Percentiles rank a stretch among this genome's conserved stretches.
phyloP scores from a whole-genome alignment of 495 filamentous ascomycete species.

The Usnea hakonensis region DNA sequence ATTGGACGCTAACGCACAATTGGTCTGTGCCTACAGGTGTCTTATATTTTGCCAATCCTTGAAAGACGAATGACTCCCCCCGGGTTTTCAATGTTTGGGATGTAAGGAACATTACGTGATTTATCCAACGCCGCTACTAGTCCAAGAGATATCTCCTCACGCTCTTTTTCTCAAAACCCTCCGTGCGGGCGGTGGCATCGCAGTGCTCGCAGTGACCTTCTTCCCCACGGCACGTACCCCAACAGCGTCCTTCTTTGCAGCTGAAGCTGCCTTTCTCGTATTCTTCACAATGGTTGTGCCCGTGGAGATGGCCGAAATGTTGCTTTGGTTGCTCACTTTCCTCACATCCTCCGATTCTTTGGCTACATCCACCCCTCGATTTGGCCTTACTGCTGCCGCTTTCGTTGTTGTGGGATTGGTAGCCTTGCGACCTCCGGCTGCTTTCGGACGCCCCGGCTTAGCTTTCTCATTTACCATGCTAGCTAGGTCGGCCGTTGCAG shows the following conservation, averaged over 20 bases:
- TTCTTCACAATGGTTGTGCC: constrained; percentile 56
- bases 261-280: constrained; percentile 42
- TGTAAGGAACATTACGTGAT: background rate
- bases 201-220: constrained; percentile 36
- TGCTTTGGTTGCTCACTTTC: constrained; percentile 38
- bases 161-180: constrained; percentile 43
- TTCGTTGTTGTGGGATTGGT: constrained; percentile 24
- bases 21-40: background rate
- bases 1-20: too few species aligned
- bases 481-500: constrained; percentile 25
- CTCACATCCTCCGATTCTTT: constrained; percentile 23
- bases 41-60: too few species aligned
- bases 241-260: constrained; percentile 34
- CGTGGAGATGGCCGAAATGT: constrained; percentile 39
- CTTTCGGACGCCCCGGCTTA: constrained; percentile 23
- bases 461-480: constrained; percentile 21
- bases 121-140: background rate
- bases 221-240: constrained; percentile 35
- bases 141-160: constrained; percentile 17
- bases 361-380: constrained; percentile 33
- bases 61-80: background rate
- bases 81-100: constrained; percentile 4
- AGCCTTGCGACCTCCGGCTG: constrained; percentile 29
- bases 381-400: constrained; percentile 28
- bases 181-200: constrained; percentile 32